A percentile compares a stretch with the other conserved stretches of the same genome.
These are phyloP conservation scores for Salix udensis DNA, from an alignment of 345 rosid genomes.

Conservation along the genomic window DNA sequence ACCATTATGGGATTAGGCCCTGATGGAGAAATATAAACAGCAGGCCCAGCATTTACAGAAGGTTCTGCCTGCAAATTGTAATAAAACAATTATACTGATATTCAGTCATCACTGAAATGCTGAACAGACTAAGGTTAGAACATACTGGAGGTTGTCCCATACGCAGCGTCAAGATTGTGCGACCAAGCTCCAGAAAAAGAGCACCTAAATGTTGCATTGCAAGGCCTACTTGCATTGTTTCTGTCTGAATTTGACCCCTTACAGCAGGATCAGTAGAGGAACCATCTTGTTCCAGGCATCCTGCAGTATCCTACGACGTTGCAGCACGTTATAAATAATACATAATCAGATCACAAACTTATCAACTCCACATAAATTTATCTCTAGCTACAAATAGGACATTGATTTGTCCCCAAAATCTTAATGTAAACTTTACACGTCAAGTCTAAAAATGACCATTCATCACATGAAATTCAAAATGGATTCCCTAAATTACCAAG, in stretches of 20 bases:
- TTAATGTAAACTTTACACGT: not conserved
- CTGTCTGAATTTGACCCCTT: conserved; percentile 75
- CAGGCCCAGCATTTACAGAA: conserved; percentile 85
- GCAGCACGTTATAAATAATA: conserved; percentile 43
- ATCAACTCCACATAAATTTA: not conserved
- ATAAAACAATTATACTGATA: not conserved
- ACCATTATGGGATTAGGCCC: conserved; percentile 98
- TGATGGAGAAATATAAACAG: conserved; percentile 79
- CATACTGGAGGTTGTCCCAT: conserved; percentile 82
- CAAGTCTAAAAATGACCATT: not conserved
- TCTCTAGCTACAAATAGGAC: not conserved
- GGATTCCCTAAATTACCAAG: not conserved
- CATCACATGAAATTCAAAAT: not conserved
- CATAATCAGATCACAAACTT: conserved; percentile 39
- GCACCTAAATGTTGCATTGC: conserved; percentile 89
- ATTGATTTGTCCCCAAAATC: not conserved
- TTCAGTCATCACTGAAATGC: not conserved
- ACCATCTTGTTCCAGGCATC: conserved; percentile 69
- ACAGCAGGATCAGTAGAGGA: conserved; percentile 54
- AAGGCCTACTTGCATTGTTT: conserved; percentile 63
- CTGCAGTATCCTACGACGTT: conserved; percentile 81
- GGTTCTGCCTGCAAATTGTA: conserved; percentile 51
- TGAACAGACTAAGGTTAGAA: not conserved
- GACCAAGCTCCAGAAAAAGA: conserved; percentile 91
- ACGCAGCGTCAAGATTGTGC: conserved; percentile 70